These are phyloP conservation scores for Areca catechu DNA, from an alignment of 176 grass and related monocot species.

Conservation along the genomic window DNA sequence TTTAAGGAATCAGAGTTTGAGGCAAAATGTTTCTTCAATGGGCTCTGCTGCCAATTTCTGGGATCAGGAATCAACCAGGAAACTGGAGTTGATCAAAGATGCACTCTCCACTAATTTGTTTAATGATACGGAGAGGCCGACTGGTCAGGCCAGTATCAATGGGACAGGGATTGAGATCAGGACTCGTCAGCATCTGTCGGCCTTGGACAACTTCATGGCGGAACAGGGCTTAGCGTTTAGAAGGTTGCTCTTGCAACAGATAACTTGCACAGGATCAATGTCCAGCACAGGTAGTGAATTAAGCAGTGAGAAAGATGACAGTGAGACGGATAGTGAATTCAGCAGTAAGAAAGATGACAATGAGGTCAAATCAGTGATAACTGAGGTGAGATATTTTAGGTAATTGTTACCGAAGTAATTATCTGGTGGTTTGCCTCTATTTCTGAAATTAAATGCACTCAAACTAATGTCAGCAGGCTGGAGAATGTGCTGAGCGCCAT, in stretches of 20 bases:
- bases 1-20: too few species aligned
- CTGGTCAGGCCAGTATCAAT: not conserved
- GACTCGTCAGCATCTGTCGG: not conserved
- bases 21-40: too few species aligned
- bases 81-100: too few species aligned
- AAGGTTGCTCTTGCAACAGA: conserved; percentile 4
- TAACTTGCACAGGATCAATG: not conserved
- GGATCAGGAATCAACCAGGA: too few species aligned
- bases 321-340: not conserved
- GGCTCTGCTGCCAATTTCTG: too few species aligned
- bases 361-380: not conserved
- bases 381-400: conserved; percentile 4
- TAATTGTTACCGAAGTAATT: too few species aligned
- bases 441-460: too few species aligned
- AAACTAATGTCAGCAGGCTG: too few species aligned
- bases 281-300: not conserved
- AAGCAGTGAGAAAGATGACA: not conserved
- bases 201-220: not conserved
- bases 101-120: too few species aligned
- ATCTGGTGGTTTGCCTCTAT: too few species aligned
- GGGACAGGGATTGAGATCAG: conserved; percentile 4
- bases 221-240: not conserved
- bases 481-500: too few species aligned
- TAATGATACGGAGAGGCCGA: not conserved
- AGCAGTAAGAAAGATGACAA: not conserved